Evolutionary conservation across 768 basidiomycete species (phyloP).

Genomic region (Agaricus subrufescens): DNA sequence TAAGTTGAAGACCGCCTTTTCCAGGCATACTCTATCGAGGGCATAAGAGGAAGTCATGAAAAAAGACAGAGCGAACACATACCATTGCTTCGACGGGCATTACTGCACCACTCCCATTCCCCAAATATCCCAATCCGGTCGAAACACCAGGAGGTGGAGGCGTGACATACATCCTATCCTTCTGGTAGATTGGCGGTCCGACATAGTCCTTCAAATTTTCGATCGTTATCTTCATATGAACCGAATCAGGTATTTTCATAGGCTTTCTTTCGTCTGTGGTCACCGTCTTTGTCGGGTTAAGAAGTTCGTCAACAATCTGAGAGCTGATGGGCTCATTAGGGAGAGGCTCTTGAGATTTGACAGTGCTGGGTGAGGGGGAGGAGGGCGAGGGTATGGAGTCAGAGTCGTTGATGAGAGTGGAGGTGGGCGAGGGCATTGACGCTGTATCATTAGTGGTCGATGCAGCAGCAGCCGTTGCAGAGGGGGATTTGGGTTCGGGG

Average conservation of each 20-base stretch:
- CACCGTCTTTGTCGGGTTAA: conserved; percentile 28
- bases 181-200: conserved; percentile 92
- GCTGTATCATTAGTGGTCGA: conserved; percentile 6
- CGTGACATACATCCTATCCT: conserved; percentile 82
- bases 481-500: conserved; percentile 53
- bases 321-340: conserved; percentile 29
- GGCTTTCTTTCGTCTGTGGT: conserved; percentile 82
- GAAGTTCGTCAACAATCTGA: conserved; percentile 8
- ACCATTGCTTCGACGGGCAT: conserved; percentile 97
- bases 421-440: conserved; percentile 10
- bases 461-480: conserved; percentile 14
- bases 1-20: conserved; percentile 86
- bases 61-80: conserved; percentile 45
- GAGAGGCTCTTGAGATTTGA: conserved; percentile 49
- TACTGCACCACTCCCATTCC: conserved; percentile 93
- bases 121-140: conserved; percentile 92
- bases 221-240: conserved; percentile 77
- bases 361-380: conserved; percentile 20
- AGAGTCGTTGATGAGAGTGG: conserved; percentile 11
- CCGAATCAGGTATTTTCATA: conserved; percentile 69
- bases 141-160: conserved; percentile 88
- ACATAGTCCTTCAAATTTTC: conserved; percentile 96
- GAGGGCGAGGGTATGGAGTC: not conserved
- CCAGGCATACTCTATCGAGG: conserved; percentile 87
- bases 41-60: not conserved